A percentile compares a stretch with the other conserved stretches of the same genome.
phyloP scores from a whole-genome alignment of 2,329 filamentous ascomycete species.

The Fusarium pseudocircinatum region DNA sequence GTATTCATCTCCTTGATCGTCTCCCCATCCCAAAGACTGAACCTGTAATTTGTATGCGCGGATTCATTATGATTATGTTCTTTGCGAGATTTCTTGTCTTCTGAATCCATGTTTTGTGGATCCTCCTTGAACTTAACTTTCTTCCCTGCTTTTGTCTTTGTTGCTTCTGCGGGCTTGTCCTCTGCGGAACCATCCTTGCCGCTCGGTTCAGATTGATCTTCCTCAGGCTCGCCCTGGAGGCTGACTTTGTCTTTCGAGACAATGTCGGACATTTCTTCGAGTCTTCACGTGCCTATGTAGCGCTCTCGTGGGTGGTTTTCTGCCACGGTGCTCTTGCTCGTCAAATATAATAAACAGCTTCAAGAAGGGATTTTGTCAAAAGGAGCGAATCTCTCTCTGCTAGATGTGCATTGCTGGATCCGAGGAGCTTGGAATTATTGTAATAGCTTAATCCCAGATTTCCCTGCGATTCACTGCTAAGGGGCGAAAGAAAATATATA shows the following conservation, averaged over 20 bases:
- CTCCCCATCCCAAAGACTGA: background rate
- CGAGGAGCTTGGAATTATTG: accelerated
- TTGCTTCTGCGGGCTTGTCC: background rate
- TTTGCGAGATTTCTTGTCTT: background rate
- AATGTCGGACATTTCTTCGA: no score
- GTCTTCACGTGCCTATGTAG: background rate
- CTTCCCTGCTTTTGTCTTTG: background rate
- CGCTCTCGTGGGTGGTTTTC: no score
- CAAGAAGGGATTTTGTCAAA: no score
- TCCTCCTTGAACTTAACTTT: background rate
- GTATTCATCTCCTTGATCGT: background rate
- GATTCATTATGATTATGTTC: accelerated
- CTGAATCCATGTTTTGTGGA: accelerated
- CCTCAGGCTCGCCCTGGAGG: no score
- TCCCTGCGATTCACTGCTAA: background rate
- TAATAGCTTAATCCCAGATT: accelerated
- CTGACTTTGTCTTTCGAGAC: background rate
- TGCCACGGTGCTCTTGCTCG: background rate
- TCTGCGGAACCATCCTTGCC: background rate
- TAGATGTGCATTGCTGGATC: no score
- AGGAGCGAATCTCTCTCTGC: background rate
- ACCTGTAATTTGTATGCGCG: accelerated
- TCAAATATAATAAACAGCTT: no score
- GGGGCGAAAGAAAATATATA: no score
- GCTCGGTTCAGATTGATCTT: background rate